Evolutionary conservation across 768 basidiomycete species (phyloP).

Genomic region (Tylopilus vinaceipallidus): DNA sequence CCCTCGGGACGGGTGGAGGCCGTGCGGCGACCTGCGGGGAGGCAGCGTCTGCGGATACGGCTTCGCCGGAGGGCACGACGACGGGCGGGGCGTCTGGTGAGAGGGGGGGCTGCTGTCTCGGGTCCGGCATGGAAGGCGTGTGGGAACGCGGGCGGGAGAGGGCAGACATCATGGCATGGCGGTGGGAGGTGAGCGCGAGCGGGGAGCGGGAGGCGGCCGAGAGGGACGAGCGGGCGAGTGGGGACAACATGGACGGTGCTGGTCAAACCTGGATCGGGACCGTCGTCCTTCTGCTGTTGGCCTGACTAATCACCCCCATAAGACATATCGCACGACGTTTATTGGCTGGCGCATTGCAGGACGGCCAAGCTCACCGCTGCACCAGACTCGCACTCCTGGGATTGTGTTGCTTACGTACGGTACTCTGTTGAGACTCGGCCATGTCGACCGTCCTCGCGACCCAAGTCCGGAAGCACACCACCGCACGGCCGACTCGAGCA

Average conservation of each 20-base stretch:
- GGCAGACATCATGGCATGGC: slow-evolving; percentile 70
- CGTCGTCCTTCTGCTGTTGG: too few relatives aligned
- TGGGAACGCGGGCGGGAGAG: slow-evolving; percentile 37
- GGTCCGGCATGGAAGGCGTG: slow-evolving; percentile 15
- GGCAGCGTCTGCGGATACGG: slow-evolving; percentile 55
- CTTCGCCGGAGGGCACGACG: slow-evolving; percentile 44
- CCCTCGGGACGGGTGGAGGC: slow-evolving; percentile 67
- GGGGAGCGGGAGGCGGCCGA: not conserved
- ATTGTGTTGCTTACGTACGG: slow-evolving; percentile 18
- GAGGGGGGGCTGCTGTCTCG: slow-evolving; percentile 8
- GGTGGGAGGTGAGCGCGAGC: slow-evolving; percentile 22
- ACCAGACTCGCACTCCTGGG: too few relatives aligned
- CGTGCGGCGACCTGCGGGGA: slow-evolving; percentile 72
- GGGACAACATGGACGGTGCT: slow-evolving; percentile 20
- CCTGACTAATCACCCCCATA: slow-evolving; percentile 19
- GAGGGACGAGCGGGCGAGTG: slow-evolving; percentile 14
- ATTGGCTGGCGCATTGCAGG: slow-evolving; percentile 9
- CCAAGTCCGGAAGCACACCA: slow-evolving; percentile 62
- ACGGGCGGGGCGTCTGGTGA: slow-evolving; percentile 50
- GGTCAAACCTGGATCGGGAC: too few relatives aligned
- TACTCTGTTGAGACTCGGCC: not conserved
- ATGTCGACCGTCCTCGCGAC: slow-evolving; percentile 36
- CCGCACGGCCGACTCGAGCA: slow-evolving; percentile 74
- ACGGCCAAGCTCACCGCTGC: too few relatives aligned
- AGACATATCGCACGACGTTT: slow-evolving; percentile 2